Evolutionary conservation across 148 eudicot genomes (phyloP).

Genomic region (Fagopyrum tataricum): DNA sequence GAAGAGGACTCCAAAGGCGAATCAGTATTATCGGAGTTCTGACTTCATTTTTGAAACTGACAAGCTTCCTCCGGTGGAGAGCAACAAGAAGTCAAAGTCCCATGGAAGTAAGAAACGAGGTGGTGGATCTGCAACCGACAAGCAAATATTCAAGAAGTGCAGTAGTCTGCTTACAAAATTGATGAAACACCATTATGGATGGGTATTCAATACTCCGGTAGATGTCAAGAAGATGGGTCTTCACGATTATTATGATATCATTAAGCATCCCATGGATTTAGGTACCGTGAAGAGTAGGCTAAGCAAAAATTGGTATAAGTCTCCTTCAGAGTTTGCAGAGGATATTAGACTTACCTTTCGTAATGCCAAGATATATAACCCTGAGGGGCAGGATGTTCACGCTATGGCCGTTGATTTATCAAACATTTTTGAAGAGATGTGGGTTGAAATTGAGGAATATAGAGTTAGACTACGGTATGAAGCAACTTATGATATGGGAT

Average conservation of each 20-base stretch:
- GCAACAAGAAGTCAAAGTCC: constrained; percentile 46
- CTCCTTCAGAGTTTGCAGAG: constrained; percentile 77
- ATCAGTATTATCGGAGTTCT: constrained; percentile 56
- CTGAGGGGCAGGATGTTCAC: constrained; percentile 79
- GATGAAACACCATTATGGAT: constrained; percentile 74
- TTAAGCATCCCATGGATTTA: constrained; percentile 87
- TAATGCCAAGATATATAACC: constrained; percentile 84
- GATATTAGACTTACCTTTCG: constrained; percentile 84
- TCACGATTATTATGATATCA: constrained; percentile 73
- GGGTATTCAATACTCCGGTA: constrained; percentile 86
- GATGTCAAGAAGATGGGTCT: constrained; percentile 61
- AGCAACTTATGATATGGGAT: constrained; percentile 41
- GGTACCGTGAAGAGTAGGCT: constrained; percentile 69
- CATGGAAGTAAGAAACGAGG: constrained; percentile 30
- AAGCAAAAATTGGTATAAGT: constrained; percentile 63
- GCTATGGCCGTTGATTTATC: constrained; percentile 59
- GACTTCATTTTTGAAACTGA: constrained; percentile 75
- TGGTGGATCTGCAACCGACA: constrained; percentile 36
- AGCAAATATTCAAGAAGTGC: constrained; percentile 55
- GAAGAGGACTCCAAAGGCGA: constrained; percentile 89
- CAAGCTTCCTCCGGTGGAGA: constrained; percentile 62
- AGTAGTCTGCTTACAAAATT: constrained; percentile 59
- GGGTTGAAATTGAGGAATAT: constrained; percentile 60
- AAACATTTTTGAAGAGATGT: constrained; percentile 58
- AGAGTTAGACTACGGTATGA: constrained; percentile 41